These are phyloP conservation scores for Penicillium alfredii DNA, from an alignment of 495 filamentous ascomycete species.

Conservation along the genomic window DNA sequence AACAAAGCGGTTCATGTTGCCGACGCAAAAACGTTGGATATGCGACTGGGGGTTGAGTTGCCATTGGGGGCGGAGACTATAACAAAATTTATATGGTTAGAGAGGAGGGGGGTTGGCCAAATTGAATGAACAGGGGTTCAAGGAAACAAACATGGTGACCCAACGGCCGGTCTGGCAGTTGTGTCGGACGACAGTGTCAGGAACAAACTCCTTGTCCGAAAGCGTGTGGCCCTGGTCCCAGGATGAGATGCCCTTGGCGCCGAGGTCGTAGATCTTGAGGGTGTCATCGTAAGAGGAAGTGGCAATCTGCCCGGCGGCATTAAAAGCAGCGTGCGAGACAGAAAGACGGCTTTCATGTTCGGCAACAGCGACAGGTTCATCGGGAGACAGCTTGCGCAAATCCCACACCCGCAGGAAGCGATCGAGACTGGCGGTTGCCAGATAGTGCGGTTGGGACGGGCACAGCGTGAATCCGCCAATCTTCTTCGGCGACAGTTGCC, in stretches of 20 bases:
- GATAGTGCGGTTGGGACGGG: slow-evolving; percentile 67
- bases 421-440: slow-evolving; percentile 90
- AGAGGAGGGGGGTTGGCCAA: too few species aligned
- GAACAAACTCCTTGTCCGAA: slow-evolving; percentile 57
- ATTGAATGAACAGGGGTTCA: too few species aligned
- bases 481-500: slow-evolving; percentile 84
- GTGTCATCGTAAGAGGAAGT: slow-evolving; percentile 94
- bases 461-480: slow-evolving; percentile 89
- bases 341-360: slow-evolving; percentile 78
- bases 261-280: slow-evolving; percentile 82
- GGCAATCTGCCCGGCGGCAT: slow-evolving; percentile 71
- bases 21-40: slow-evolving; percentile 82
- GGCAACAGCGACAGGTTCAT: slow-evolving; percentile 62
- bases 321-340: slow-evolving; percentile 88
- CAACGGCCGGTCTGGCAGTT: slow-evolving; percentile 94
- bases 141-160: slow-evolving; percentile 66
- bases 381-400: slow-evolving; percentile 65
- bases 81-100: slow-evolving; percentile 19
- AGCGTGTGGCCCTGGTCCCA: slow-evolving; percentile 62
- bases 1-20: slow-evolving; percentile 96
- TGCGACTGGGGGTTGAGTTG: slow-evolving; percentile 69
- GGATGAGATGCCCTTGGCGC: slow-evolving; percentile 44
- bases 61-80: slow-evolving; percentile 88
- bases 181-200: slow-evolving; percentile 64
- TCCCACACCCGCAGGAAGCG: slow-evolving; percentile 91